These are phyloP conservation scores for Stereocaulon alpinum DNA, from an alignment of 495 filamentous ascomycete species.

Conservation along the genomic window DNA sequence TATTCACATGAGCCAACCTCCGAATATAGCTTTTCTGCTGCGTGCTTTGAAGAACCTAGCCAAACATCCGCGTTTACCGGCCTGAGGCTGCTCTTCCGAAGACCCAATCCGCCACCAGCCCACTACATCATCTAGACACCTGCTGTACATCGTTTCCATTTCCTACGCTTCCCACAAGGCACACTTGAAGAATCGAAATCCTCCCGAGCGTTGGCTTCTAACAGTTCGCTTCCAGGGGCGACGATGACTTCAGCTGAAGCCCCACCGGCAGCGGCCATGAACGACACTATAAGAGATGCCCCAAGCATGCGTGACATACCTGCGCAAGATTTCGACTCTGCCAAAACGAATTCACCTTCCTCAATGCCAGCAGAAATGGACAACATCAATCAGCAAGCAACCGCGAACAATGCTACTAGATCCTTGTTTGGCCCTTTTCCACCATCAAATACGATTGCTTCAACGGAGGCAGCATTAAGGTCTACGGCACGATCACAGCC, in stretches of 20 bases:
- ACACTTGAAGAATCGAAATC: not conserved
- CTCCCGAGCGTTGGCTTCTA: not conserved
- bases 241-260: slow-evolving; percentile 2
- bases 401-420: not conserved
- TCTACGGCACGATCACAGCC: not conserved
- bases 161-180: not conserved
- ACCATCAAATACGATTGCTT: not conserved
- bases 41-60: not conserved
- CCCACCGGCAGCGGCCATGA: not conserved
- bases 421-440: slow-evolving; percentile 9
- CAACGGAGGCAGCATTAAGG: not conserved
- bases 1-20: not conserved
- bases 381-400: slow-evolving; percentile 4
- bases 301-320: not conserved
- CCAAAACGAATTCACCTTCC: not conserved
- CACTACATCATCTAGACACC: not conserved
- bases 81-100: not conserved
- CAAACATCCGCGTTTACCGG: not conserved
- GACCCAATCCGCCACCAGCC: slow-evolving; percentile 1
- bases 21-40: not conserved
- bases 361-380: slow-evolving; percentile 9
- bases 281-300: not conserved
- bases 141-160: not conserved
- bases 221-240: slow-evolving; percentile 1
- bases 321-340: not conserved